Conservation (phyloP, 768 basidiomycete species). For the Brasilioporus rufonigricans region DNA sequence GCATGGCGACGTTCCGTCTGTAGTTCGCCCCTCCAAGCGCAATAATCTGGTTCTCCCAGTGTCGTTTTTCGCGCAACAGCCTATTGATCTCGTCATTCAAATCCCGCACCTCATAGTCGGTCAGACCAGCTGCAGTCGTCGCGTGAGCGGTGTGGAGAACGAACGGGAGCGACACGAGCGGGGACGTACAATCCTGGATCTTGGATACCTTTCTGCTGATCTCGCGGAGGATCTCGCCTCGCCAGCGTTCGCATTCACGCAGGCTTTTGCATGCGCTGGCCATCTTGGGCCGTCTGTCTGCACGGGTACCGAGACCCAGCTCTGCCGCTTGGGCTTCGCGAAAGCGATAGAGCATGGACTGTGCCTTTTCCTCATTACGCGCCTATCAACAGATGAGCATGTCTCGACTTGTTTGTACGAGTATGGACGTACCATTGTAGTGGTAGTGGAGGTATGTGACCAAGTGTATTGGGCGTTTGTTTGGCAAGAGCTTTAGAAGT, state of each 20-base stretch:
- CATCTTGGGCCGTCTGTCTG: constrained; percentile 87
- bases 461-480: constrained; percentile 6
- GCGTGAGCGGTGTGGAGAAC: background rate
- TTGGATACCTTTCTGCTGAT: constrained; percentile 96
- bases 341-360: constrained; percentile 93
- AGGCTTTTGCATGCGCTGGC: constrained; percentile 89
- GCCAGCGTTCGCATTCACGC: constrained; percentile 92
- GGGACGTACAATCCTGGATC: constrained; percentile 85
- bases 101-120: constrained; percentile 92
- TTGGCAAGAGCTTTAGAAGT: constrained; percentile 27
- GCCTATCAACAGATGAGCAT: constrained; percentile 47
- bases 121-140: background rate
- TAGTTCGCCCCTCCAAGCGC: constrained; percentile 95
- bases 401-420: background rate
- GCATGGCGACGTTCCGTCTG: constrained; percentile 87
- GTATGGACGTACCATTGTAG: constrained; percentile 15
- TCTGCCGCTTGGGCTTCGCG: constrained; percentile 96
- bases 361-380: constrained; percentile 97
- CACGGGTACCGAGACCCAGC: constrained; percentile 83
- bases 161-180: background rate
- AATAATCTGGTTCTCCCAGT: constrained; percentile 99
- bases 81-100: constrained; percentile 98
- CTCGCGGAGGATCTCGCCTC: constrained; percentile 92
- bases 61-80: constrained; percentile 89
- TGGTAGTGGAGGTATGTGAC: background rate